A percentile compares a stretch with the other conserved stretches of the same genome.
Evolutionary conservation across 768 basidiomycete genomes (phyloP).

Genomic region (Kwoniella pini): DNA sequence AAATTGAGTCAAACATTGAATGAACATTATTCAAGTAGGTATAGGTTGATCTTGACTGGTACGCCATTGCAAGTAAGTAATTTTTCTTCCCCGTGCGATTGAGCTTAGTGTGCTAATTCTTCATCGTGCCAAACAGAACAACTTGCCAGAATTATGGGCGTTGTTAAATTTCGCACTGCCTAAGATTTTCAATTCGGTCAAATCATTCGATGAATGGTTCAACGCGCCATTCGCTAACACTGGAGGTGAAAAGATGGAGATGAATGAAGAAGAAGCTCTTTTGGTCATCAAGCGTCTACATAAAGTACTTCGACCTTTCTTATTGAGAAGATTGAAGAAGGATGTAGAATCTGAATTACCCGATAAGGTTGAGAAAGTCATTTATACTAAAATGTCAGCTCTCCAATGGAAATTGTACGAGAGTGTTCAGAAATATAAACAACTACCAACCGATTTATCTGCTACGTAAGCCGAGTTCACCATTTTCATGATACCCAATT

Average conservation of each 20-base stretch:
- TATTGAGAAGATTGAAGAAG: constrained; percentile 88
- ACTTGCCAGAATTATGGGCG: constrained; percentile 58
- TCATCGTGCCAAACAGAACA: constrained; percentile 40
- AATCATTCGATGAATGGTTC: constrained; percentile 99
- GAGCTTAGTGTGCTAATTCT: not conserved
- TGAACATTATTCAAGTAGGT: constrained; percentile 87
- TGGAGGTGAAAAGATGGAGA: constrained; percentile 92
- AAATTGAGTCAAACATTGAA: constrained; percentile 88
- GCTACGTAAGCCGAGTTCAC: constrained; percentile 37
- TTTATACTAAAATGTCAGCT: constrained; percentile 92
- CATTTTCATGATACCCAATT: not conserved
- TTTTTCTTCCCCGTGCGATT: too few species aligned
- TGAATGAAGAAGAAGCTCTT: constrained; percentile 99
- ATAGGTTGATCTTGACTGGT: constrained; percentile 90
- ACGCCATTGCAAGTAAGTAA: constrained; percentile 73
- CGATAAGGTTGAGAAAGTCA: constrained; percentile 96
- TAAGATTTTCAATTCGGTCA: constrained; percentile 97
- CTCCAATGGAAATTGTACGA: constrained; percentile 90
- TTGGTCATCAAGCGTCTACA: constrained; percentile 95
- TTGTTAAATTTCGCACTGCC: constrained; percentile 62
- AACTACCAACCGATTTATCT: constrained; percentile 70
- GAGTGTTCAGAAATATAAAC: constrained; percentile 98
- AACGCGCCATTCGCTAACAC: constrained; percentile 99
- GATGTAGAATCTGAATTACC: constrained; percentile 94
- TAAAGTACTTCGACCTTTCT: constrained; percentile 92